These are phyloP conservation scores for Flaveria brownii DNA, from an alignment of 129 eudicot genomes.

Conservation along the genomic window DNA sequence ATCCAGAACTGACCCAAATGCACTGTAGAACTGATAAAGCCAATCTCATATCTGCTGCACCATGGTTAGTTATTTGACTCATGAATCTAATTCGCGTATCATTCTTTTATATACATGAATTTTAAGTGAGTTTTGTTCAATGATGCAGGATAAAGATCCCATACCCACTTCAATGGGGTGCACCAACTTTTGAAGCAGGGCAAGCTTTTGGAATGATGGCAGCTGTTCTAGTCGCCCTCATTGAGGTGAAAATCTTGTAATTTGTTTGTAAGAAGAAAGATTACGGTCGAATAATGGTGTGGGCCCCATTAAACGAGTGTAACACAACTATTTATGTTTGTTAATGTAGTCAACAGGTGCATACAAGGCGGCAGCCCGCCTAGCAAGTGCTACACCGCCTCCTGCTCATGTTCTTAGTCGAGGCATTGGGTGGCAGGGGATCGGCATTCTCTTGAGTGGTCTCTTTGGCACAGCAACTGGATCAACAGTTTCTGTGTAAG, in stretches of 20 bases:
- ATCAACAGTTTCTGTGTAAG: conserved; percentile 92
- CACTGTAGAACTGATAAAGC: conserved; percentile 91
- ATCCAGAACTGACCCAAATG: conserved; percentile 76
- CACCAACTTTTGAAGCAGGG: conserved; percentile 92
- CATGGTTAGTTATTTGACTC: conserved; percentile 61
- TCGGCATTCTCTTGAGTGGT: conserved; percentile 86
- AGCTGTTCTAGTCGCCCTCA: conserved; percentile 84
- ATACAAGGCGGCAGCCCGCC: conserved; percentile 91
- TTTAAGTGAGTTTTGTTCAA: not conserved
- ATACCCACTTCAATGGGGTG: conserved; percentile 99
- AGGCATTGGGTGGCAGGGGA: conserved; percentile 99
- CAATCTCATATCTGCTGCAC: conserved; percentile 85
- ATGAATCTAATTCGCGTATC: not conserved
- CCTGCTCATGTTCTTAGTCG: conserved; percentile 99
- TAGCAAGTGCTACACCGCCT: conserved; percentile 99
- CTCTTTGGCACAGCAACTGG: conserved; percentile 94
- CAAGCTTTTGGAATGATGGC: conserved; percentile 99
- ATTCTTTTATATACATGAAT: not conserved
- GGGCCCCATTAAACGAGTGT: not conserved
- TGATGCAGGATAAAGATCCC: conserved; percentile 86
- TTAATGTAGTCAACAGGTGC: conserved; percentile 88
- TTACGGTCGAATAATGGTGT: not conserved
- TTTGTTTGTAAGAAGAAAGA: not conserved
- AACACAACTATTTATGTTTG: not conserved
- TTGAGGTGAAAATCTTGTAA: conserved; percentile 58